Percentiles rank a stretch among this genome's conserved stretches.
phyloP scores from a whole-genome alignment of 164 flowering plant genomes.

The Berberis thunbergii region DNA sequence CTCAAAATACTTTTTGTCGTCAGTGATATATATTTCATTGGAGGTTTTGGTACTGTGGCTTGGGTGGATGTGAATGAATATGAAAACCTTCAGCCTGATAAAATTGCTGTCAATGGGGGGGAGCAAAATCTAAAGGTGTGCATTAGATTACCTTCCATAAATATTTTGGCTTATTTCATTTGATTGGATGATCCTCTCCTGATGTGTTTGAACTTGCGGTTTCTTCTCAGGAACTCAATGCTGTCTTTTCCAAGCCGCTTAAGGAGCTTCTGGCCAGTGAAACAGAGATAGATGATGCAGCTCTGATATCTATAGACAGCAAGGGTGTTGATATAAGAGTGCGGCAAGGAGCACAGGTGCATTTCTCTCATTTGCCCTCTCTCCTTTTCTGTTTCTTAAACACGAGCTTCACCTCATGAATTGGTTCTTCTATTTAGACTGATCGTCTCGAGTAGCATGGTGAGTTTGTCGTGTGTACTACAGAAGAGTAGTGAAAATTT shows the following conservation, averaged over 20 bases:
- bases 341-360: slow-evolving; percentile 97
- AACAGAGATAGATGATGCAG: slow-evolving; percentile 91
- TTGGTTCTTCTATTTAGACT: too few species aligned
- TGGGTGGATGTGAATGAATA: slow-evolving; percentile 98
- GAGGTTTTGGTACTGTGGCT: slow-evolving; percentile 99
- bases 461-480: too few species aligned
- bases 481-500: too few species aligned
- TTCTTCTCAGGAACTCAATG: slow-evolving; percentile 67
- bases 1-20: slow-evolving; percentile 2
- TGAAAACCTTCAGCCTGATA: slow-evolving; percentile 76
- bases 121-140: slow-evolving; percentile 88
- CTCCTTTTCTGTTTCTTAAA: too few species aligned
- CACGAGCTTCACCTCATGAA: too few species aligned
- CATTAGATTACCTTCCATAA: not conserved
- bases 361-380: slow-evolving; percentile 3
- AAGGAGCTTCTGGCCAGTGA: slow-evolving; percentile 72
- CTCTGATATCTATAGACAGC: slow-evolving; percentile 93
- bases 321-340: slow-evolving; percentile 88
- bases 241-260: slow-evolving; percentile 80
- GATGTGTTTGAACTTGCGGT: not conserved
- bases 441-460: too few species aligned
- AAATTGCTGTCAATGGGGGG: slow-evolving; percentile 92
- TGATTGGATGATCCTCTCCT: too few species aligned
- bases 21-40: slow-evolving; percentile 97
- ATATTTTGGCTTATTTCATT: not conserved